Evolutionary conservation across 23 red algal species (phyloP).

Genomic region (Gracilaria gracilis): DNA sequence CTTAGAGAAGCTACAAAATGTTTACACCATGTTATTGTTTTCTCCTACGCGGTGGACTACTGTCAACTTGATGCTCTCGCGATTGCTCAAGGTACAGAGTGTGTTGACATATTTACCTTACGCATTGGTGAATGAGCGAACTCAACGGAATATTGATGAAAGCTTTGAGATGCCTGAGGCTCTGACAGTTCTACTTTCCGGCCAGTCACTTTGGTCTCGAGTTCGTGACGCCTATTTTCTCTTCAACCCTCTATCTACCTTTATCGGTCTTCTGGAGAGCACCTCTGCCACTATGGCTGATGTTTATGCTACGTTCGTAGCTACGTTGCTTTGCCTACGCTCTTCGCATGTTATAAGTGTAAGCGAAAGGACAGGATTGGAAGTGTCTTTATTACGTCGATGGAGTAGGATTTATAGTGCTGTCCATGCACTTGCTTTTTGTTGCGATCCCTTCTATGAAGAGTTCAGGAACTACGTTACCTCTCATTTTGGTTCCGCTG

Average conservation of each 20-base stretch:
- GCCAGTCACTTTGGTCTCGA: conserved; percentile 2
- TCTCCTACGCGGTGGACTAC: conserved; percentile 23
- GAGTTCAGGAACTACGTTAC: neutral
- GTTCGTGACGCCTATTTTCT: neutral
- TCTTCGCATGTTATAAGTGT: neutral
- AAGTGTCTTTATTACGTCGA: neutral
- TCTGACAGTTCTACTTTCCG: neutral
- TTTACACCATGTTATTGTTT: conserved; percentile 23
- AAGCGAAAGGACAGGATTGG: neutral
- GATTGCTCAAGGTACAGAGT: conserved; percentile 8
- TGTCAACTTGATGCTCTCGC: conserved; percentile 6
- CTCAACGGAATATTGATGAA: neutral
- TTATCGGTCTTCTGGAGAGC: conserved; percentile 26
- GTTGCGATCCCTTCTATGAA: conserved; percentile 7
- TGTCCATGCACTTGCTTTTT: conserved; percentile 14
- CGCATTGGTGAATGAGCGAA: conserved; percentile 18
- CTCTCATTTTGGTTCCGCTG: neutral
- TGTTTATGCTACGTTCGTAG: conserved; percentile 19
- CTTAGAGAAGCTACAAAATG: neutral
- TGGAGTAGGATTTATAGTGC: conserved; percentile 7
- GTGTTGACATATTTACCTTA: conserved; percentile 5
- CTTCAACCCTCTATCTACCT: neutral
- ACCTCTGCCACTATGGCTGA: conserved; percentile 10
- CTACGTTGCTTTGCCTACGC: neutral
- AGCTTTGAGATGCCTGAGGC: neutral